Evolutionary conservation across 495 filamentous ascomycete genomes (phyloP).

Genomic region (Aspergillus wentii): DNA sequence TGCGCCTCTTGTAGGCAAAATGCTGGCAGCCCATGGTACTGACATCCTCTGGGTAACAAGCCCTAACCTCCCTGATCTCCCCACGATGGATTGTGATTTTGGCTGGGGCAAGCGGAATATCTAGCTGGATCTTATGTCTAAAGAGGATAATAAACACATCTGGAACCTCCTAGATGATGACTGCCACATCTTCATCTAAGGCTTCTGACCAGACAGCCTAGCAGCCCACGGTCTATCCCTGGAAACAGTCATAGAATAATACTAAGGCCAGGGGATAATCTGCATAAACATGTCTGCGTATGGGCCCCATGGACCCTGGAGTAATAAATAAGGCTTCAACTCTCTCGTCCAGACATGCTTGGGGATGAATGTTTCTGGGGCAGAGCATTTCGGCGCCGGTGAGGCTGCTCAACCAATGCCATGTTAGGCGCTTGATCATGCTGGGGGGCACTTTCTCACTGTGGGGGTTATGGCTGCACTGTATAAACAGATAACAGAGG

Average conservation of each 20-base stretch:
- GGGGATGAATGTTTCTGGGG: slow-evolving; percentile 45
- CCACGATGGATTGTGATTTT: slow-evolving; percentile 62
- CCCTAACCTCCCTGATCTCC: slow-evolving; percentile 55
- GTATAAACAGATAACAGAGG: slow-evolving; percentile 46
- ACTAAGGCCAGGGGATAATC: slow-evolving; percentile 44
- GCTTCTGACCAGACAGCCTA: slow-evolving; percentile 55
- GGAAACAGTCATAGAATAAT: slow-evolving; percentile 29
- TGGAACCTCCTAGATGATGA: slow-evolving; percentile 41
- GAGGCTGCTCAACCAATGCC: slow-evolving; percentile 58
- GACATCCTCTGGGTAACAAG: slow-evolving; percentile 59
- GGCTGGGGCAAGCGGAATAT: slow-evolving; percentile 55
- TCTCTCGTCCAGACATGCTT: slow-evolving; percentile 45
- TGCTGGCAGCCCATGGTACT: slow-evolving; percentile 56
- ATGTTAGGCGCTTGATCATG: slow-evolving; percentile 52
- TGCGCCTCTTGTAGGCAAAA: slow-evolving; percentile 50
- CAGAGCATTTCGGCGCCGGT: slow-evolving; percentile 51
- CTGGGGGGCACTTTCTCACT: slow-evolving; percentile 53
- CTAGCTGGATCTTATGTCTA: slow-evolving; percentile 45
- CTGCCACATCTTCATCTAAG: slow-evolving; percentile 46
- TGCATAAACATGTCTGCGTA: slow-evolving; percentile 61
- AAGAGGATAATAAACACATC: slow-evolving; percentile 37
- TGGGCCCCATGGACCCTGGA: slow-evolving; percentile 30
- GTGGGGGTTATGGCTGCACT: slow-evolving; percentile 51
- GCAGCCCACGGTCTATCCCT: slow-evolving; percentile 46
- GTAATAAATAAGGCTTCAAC: slow-evolving; percentile 33